phyloP scores from a whole-genome alignment of 805 yeast species.

The Isabelozyma gotoi region DNA sequence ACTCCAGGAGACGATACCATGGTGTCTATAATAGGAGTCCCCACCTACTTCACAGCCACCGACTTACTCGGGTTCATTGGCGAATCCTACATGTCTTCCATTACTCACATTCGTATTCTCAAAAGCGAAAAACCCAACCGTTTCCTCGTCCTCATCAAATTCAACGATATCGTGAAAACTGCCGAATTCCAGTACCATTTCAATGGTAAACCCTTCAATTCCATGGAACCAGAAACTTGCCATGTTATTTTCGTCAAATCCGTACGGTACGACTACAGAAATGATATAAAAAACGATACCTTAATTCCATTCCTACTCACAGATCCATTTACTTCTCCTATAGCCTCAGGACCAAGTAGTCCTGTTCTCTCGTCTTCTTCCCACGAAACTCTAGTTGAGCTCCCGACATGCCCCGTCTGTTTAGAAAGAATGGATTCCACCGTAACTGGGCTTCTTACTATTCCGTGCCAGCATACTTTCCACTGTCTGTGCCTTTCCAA shows the following conservation, averaged over 20 bases:
- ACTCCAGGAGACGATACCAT: conserved; percentile 58
- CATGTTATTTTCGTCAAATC: conserved; percentile 71
- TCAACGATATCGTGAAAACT: conserved; percentile 55
- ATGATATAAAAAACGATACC: not conserved
- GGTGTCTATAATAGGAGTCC: conserved; percentile 80
- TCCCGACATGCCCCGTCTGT: conserved; percentile 94
- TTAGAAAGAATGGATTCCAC: conserved; percentile 82
- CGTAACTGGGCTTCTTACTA: conserved; percentile 78
- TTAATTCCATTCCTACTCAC: conserved; percentile 63
- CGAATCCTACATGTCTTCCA: conserved; percentile 48
- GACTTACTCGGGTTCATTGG: conserved; percentile 83
- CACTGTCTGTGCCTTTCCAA: conserved; percentile 85
- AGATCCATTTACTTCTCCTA: conserved; percentile 64
- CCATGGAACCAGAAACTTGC: conserved; percentile 88
- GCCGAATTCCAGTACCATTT: conserved; percentile 61
- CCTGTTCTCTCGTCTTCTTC: not conserved
- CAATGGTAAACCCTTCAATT: conserved; percentile 75
- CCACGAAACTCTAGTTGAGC: conserved; percentile 41
- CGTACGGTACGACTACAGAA: conserved; percentile 39
- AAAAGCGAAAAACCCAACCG: conserved; percentile 65
- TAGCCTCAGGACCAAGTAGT: conserved; percentile 3
- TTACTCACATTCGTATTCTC: conserved; percentile 73
- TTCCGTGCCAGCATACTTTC: conserved; percentile 90
- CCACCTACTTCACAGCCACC: conserved; percentile 82
- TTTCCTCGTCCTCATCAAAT: conserved; percentile 77